Evolutionary conservation across 345 rosid species (phyloP), one percentile per base, ranked within the genome.

Genomic region (Excoecaria agallocha): DNA sequence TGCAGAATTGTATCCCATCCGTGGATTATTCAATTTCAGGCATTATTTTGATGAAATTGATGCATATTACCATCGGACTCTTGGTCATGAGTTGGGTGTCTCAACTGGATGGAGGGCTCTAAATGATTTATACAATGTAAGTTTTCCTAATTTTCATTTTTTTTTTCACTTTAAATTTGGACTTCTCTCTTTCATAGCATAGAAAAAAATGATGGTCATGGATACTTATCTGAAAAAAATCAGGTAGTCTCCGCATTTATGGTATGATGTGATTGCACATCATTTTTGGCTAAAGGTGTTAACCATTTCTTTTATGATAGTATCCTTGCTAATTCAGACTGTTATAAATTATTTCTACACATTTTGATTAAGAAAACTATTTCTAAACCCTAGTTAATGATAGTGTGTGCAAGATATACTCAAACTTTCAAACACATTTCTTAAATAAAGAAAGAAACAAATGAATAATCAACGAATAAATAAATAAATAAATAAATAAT

Each of bases 1-100:
- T 81, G 98, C 97, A 30, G 99, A 94, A 84, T 83, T 93, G 74
- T 94, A 88, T 73, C 99, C 99, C 68, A 91, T 94, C 67, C 84
- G 80, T 68, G 99, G 99, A 79, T 76, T 94, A 59, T 94, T 92
- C 79, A 70, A 79, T 73, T 94, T 94, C 55, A 86, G 69, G 70
- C 87, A 91, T 76, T 94, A 80, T 82, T 92, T 89, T 39, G 88
- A 85, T 78, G 99, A 94, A 77, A 89, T 94, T 72, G 89, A 94
- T 81, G 87, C 90, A 3, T 93, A 86, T 79, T 94, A 91, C 79
- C 78, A 94, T 73, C 89, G 76, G 67, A 86, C 90, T 22, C 78
- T 78, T 71, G 97, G 94, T 49, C 78, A 82, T 69, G 94, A 88
- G 74, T 86, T 81, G 74, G 99, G 99, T 56, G 87, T 79, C 58